Conservation (phyloP, 2,329 filamentous ascomycete genomes). For the Aureobasidium sp. region DNA sequence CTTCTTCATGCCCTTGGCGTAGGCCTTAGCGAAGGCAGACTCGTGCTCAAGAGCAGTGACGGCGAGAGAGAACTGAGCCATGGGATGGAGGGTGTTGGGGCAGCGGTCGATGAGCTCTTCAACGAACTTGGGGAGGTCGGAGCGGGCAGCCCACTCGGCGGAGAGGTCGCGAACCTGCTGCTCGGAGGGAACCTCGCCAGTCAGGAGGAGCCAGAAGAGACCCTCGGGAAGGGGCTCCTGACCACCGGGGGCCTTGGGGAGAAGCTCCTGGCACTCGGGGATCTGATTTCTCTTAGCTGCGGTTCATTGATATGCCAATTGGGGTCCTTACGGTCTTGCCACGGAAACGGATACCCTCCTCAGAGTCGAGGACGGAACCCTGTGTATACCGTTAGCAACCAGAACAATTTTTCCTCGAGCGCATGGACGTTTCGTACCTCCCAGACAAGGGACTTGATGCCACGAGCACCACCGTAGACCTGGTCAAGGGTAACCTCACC, state of each 20-base stretch:
- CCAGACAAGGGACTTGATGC: constrained; percentile 98
- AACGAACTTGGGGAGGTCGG: constrained; percentile 94
- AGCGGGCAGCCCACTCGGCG: constrained; percentile 96
- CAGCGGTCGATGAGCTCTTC: constrained; percentile 99
- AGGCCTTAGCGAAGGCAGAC: constrained; percentile 95
- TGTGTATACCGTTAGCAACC: constrained; percentile 20
- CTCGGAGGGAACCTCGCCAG: constrained; percentile 93
- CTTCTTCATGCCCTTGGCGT: constrained; percentile 98
- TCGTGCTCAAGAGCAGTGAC: constrained; percentile 98
- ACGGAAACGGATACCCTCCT: constrained; percentile 99
- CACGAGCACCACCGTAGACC: constrained; percentile 97
- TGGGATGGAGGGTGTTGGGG: constrained; percentile 97
- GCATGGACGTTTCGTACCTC: constrained; percentile 47
- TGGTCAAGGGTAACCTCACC: constrained; percentile 99
- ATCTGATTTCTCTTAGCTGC: constrained; percentile 46
- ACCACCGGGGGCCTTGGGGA: constrained; percentile 10
- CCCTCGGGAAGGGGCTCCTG: constrained; percentile 39
- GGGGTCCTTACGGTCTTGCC: constrained; percentile 68
- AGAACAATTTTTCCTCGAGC: background rate
- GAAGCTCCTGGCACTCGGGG: constrained; percentile 93
- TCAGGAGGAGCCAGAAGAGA: constrained; percentile 99
- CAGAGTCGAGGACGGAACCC: constrained; percentile 91
- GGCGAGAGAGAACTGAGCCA: constrained; percentile 98
- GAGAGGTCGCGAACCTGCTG: constrained; percentile 98
- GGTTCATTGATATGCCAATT: background rate